Base-by-base conservation (phyloP, 1,284 basidiomycete genomes). In the Puccinia triticina region DNA sequence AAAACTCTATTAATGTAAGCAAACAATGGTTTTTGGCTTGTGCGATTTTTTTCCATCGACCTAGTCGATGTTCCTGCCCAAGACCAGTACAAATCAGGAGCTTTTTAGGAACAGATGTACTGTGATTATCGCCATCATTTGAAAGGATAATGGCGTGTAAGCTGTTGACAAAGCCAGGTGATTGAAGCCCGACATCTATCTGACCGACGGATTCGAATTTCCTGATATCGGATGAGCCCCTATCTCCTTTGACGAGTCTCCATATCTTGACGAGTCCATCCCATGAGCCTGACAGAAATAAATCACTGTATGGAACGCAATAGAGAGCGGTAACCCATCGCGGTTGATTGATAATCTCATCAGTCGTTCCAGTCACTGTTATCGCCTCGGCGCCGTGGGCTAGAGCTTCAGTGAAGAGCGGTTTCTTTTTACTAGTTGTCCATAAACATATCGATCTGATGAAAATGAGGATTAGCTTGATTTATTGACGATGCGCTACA, bases 371-470 rank as follows among this genome's bases (percentile, higher is more conserved):
- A 90, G 8, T 92, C 93, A 8, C 89, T 87, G 23, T 89, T 89
- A 86, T 92, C 90, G 82, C 93, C 90, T 77, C 69, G 37, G 95
- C 88, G 1, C 97, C 97, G 87, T 99, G 96, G 0, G 94, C 93
- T 59, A 96, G 89, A 7, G 92, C 89, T 72, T 92, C 90, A 0
- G 92, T 94, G 87, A 93, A 98, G 73, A 97, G 89, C 0, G 96
- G 94, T 88, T 99, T 99, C 90, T 99, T 98, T 89, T 96, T 97
- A 83, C 91, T 91, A n/a, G 92, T 94, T 53, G 90, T 91, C 96
- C 96, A 99, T 8, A 99, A 89, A 84, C 91, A 93, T 85, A 99
- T 92, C 7, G 94, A 93, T 0, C 95, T 96, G 84, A 0, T 48
- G 48, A 61, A 66, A 21, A 64, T 3, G 0, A 50, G 14, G n/a